phyloP scores from a whole-genome alignment of 2,329 filamentous ascomycete genomes.

The Fonsecaea pedrosoi region DNA sequence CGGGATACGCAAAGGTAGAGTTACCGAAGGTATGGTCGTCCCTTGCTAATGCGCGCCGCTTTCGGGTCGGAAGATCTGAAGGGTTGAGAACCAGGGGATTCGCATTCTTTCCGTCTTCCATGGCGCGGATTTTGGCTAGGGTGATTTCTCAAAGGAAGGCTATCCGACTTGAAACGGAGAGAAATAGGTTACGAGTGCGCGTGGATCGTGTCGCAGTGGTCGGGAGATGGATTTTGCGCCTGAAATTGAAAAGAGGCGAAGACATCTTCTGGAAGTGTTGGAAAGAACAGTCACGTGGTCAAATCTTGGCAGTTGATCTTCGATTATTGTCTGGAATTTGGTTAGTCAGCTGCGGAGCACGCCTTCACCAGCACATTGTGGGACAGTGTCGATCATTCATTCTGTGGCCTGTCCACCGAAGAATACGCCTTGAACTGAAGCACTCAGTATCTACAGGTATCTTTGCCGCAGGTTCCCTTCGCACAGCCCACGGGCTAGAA shows the following conservation, averaged over 20 bases:
- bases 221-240: not conserved
- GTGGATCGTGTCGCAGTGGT: not conserved
- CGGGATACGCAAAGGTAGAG: constrained; percentile 60
- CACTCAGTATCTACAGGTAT: not conserved
- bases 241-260: not conserved
- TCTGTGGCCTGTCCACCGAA: not conserved
- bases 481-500: not conserved
- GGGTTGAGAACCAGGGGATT: constrained; percentile 92
- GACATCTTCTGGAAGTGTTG: not conserved
- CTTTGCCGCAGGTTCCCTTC: not conserved
- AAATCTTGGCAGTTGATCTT: not conserved
- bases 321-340: not conserved
- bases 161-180: not conserved
- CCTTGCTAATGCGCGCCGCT: constrained; percentile 54
- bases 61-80: constrained; percentile 84
- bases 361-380: too few species aligned
- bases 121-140: constrained; percentile 6
- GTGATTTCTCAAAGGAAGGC: not conserved
- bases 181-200: not conserved
- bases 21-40: constrained; percentile 48
- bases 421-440: not conserved
- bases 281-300: not conserved
- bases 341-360: not conserved
- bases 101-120: constrained; percentile 64
- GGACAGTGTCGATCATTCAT: not conserved